Percentiles rank a stretch among this genome's conserved stretches.
Evolutionary conservation across 768 basidiomycete species (phyloP).

Genomic region (Naganishia randhawae): DNA sequence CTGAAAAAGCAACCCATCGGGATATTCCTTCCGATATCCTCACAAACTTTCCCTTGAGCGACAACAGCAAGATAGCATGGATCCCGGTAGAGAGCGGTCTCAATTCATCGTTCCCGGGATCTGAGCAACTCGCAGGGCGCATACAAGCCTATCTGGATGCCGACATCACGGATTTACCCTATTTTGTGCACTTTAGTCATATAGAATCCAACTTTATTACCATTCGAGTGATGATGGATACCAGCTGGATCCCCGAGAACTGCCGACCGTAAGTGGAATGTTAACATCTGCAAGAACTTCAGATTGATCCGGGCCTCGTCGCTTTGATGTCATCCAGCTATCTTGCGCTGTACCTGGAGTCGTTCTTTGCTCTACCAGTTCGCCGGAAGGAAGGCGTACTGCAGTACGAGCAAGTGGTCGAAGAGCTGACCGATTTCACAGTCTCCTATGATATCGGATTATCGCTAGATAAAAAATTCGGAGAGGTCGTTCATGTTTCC

Average conservation of each 20-base stretch:
- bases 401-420: slow-evolving; percentile 82
- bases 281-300: not conserved
- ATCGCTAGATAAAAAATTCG: slow-evolving; percentile 62
- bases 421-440: slow-evolving; percentile 80
- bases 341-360: slow-evolving; percentile 68
- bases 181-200: slow-evolving; percentile 90
- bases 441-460: slow-evolving; percentile 74
- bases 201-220: slow-evolving; percentile 93
- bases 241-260: slow-evolving; percentile 65
- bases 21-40: slow-evolving; percentile 78
- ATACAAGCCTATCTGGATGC: slow-evolving; percentile 63
- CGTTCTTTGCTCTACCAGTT: slow-evolving; percentile 87
- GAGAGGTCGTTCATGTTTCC: slow-evolving; percentile 68
- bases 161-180: slow-evolving; percentile 69
- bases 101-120: slow-evolving; percentile 38
- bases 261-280: slow-evolving; percentile 65
- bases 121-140: slow-evolving; percentile 36
- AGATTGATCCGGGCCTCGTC: not conserved
- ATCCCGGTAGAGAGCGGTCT: slow-evolving; percentile 64
- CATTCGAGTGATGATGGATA: slow-evolving; percentile 72
- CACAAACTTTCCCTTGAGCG: slow-evolving; percentile 78
- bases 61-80: slow-evolving; percentile 81
- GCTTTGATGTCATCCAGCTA: slow-evolving; percentile 56
- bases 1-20: slow-evolving; percentile 78
- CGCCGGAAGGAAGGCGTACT: slow-evolving; percentile 64